Percentiles rank a stretch among this genome's conserved stretches.
Evolutionary conservation across 2,329 filamentous ascomycete genomes (phyloP).

Genomic region (Fusarium subglutinans): DNA sequence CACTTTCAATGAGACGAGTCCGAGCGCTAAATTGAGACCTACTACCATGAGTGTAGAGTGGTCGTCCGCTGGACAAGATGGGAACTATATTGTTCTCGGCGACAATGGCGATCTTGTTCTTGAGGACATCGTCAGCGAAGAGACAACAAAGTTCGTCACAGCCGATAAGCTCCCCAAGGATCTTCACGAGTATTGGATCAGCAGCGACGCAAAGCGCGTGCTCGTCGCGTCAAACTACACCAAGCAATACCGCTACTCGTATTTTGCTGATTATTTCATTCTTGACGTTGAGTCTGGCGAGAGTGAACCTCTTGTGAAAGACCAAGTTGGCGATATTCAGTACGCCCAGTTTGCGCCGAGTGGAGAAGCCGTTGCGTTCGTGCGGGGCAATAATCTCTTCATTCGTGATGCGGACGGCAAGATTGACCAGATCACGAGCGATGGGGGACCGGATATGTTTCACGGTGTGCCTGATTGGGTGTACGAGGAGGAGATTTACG

Average conservation of each 20-base stretch:
- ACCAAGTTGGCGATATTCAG: conserved; percentile 72
- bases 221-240: conserved; percentile 73
- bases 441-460: conserved; percentile 70
- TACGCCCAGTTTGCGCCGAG: conserved; percentile 70
- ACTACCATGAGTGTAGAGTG: conserved; percentile 62
- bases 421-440: conserved; percentile 64
- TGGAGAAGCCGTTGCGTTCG: conserved; percentile 71
- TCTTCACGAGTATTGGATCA: conserved; percentile 68
- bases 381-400: conserved; percentile 72
- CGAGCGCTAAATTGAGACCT: conserved; percentile 55
- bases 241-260: conserved; percentile 75
- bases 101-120: conserved; percentile 65
- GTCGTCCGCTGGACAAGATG: conserved; percentile 68
- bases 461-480: conserved; percentile 80
- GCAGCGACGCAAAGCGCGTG: conserved; percentile 65
- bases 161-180: conserved; percentile 65
- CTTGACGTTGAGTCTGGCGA: conserved; percentile 68
- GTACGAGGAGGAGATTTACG: conserved; percentile 74
- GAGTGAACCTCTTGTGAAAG: conserved; percentile 63
- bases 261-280: conserved; percentile 73
- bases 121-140: conserved; percentile 68
- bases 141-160: conserved; percentile 65
- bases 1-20: conserved; percentile 68
- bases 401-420: conserved; percentile 57
- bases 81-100: conserved; percentile 66